Evolutionary conservation across 169 alveolate genomes (phyloP), one percentile per base, ranked within the genome.

Genomic region (Eimeria tenella): DNA sequence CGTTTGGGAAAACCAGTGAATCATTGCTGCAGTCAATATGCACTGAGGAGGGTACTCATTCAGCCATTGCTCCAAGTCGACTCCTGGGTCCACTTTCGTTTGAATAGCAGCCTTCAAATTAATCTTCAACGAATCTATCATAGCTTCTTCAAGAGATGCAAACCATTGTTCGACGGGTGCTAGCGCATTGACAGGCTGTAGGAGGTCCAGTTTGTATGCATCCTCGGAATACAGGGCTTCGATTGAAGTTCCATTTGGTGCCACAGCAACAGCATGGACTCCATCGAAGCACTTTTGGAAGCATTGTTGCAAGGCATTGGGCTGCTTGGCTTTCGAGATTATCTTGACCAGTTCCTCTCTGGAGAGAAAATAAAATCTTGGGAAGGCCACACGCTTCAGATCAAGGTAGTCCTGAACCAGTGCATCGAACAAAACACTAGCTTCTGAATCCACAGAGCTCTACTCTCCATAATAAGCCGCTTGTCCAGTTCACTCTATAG

Each of bases 291-390:
- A 96, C 91, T 97, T 97, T 42, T 96, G 95, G 73, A 97, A 94
- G 94, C 94, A 96, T 65, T 95, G 95, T 81, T 96, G 96, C 58
- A 98, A 95, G 56, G 93, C 90, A 21, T 88, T 70, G 3, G 96
- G 95, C 77, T 97, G 96, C 19, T 96, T 95, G 63, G 98, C 96
- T 77, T 97, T 95, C 56, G 98, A 96, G 58, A 98, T 96, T 56
- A 98, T 96, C 86, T 97, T 96, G 25, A 98, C 93, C 31, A 98
- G 95, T 92, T 98, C 99, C 86, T 98, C 99, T 82, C 98, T 97
- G 15, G 99, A 97, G 31, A 98, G 96, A 96, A 98, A 98, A 95
- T 97, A 98, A 95, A 98, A 98, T 71, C 99, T 90, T 21, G 99
- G 98, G 96, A 98, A 98, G 25, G 96, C 96, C 73, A 97, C 95